A percentile compares a stretch with the other conserved stretches of the same genome.
Conservation (phyloP, 2,329 filamentous ascomycete genomes). For the Tricladium varicosporioides region DNA sequence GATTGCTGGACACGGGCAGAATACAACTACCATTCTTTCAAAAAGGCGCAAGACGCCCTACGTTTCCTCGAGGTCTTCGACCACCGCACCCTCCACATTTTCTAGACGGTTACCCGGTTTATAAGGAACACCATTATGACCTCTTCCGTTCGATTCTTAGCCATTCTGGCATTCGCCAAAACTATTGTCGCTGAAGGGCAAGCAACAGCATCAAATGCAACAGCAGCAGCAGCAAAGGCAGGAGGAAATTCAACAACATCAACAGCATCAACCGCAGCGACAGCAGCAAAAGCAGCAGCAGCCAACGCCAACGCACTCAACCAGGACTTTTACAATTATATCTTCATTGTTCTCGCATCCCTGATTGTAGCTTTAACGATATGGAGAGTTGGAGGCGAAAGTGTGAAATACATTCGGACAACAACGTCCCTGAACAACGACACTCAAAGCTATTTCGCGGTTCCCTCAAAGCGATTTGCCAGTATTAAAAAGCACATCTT, state of each 20-base stretch:
- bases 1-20: constrained; percentile 25
- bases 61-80: not conserved
- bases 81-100: not conserved
- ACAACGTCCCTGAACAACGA: constrained; percentile 76
- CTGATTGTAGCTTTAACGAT: constrained; percentile 61
- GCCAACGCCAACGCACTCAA: constrained; percentile 38
- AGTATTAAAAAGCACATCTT: constrained; percentile 66
- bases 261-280: constrained; percentile 16
- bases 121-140: constrained; percentile 18
- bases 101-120: not conserved
- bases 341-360: constrained; percentile 61
- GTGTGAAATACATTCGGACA: constrained; percentile 68
- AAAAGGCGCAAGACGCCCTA: constrained; percentile 9
- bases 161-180: constrained; percentile 21
- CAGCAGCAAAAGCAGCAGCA: not conserved
- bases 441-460: constrained; percentile 74
- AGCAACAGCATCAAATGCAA: constrained; percentile 6
- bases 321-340: constrained; percentile 56
- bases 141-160: constrained; percentile 21
- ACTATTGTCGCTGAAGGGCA: constrained; percentile 20
- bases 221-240: constrained; percentile 5
- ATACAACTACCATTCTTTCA: constrained; percentile 3
- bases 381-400: constrained; percentile 62
- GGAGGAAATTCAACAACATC: constrained; percentile 4
- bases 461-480: constrained; percentile 51